Percentiles rank a stretch among this genome's conserved stretches.
These are phyloP conservation scores for Fomitopsis serialis DNA, from an alignment of 768 basidiomycete genomes.

Conservation along the genomic window DNA sequence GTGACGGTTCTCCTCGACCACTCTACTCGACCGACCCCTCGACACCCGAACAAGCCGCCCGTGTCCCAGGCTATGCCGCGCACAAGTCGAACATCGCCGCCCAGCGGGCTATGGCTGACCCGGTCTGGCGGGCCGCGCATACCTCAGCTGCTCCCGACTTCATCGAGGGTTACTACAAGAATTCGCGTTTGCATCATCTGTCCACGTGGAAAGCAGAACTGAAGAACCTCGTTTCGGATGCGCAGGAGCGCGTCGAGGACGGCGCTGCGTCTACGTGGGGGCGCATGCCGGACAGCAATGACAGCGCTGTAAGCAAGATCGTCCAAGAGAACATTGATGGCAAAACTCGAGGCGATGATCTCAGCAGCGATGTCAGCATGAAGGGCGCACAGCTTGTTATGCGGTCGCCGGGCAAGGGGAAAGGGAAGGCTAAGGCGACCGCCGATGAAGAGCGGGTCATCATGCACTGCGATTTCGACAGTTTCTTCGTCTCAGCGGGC, in stretches of 20 bases:
- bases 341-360: slow-evolving; percentile 8
- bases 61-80: slow-evolving; percentile 61
- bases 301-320: slow-evolving; percentile 28
- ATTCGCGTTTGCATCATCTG: slow-evolving; percentile 90
- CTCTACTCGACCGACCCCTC: slow-evolving; percentile 39
- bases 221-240: slow-evolving; percentile 69
- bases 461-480: slow-evolving; percentile 95
- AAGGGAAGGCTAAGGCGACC: slow-evolving; percentile 46
- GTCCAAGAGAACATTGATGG: slow-evolving; percentile 22
- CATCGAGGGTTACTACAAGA: slow-evolving; percentile 63
- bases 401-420: slow-evolving; percentile 46
- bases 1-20: slow-evolving; percentile 12
- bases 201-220: slow-evolving; percentile 92
- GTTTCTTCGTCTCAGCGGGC: slow-evolving; percentile 95
- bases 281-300: slow-evolving; percentile 1
- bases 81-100: slow-evolving; percentile 68
- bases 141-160: slow-evolving; percentile 85
- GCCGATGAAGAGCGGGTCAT: slow-evolving; percentile 55
- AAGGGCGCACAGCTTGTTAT: slow-evolving; percentile 28
- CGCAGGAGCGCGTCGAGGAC: slow-evolving; percentile 65
- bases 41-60: slow-evolving; percentile 36
- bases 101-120: slow-evolving; percentile 73
- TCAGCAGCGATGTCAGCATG: slow-evolving; percentile 40
- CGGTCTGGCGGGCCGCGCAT: slow-evolving; percentile 82
- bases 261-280: slow-evolving; percentile 13